Conservation (phyloP, 2,329 filamentous ascomycete species). For the Aspergillaceae sp. region DNA sequence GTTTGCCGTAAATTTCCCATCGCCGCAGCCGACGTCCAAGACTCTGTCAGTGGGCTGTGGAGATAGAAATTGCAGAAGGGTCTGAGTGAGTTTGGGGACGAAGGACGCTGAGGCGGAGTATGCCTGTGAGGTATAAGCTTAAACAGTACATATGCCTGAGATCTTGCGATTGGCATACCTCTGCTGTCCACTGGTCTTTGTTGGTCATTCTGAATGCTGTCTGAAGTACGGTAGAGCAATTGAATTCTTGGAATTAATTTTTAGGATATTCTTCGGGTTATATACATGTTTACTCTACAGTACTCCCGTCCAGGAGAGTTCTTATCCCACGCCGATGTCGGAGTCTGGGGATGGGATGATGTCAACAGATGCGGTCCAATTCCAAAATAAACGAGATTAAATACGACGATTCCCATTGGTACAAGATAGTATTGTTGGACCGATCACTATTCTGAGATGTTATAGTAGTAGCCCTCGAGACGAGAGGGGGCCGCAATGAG, state of each 20-base stretch:
- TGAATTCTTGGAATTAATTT: background rate
- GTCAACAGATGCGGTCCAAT: background rate
- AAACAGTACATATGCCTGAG: conserved; percentile 2
- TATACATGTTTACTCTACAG: background rate
- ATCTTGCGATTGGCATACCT: conserved; percentile 15
- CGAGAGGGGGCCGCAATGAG: too few species aligned
- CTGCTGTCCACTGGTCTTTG: conserved; percentile 31
- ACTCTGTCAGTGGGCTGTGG: conserved; percentile 50
- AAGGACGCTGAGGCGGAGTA: conserved; percentile 57
- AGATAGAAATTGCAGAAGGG: conserved; percentile 51
- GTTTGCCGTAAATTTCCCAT: conserved; percentile 52
- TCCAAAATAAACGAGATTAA: too few species aligned
- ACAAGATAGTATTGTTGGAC: too few species aligned
- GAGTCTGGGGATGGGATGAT: background rate
- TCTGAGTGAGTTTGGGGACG: conserved; percentile 54
- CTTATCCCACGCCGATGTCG: conserved; percentile 6
- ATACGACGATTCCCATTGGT: too few species aligned
- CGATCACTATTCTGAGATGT: too few species aligned
- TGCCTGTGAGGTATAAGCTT: conserved; percentile 29
- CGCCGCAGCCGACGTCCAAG: conserved; percentile 57
- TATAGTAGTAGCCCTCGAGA: too few species aligned
- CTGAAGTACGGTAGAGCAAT: background rate
- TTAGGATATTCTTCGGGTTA: background rate
- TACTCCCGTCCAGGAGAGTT: conserved; percentile 2
- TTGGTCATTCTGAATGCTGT: background rate